Evolutionary conservation across 2,329 filamentous ascomycete species (phyloP).

Genomic region (Aureobasidium sp.): DNA sequence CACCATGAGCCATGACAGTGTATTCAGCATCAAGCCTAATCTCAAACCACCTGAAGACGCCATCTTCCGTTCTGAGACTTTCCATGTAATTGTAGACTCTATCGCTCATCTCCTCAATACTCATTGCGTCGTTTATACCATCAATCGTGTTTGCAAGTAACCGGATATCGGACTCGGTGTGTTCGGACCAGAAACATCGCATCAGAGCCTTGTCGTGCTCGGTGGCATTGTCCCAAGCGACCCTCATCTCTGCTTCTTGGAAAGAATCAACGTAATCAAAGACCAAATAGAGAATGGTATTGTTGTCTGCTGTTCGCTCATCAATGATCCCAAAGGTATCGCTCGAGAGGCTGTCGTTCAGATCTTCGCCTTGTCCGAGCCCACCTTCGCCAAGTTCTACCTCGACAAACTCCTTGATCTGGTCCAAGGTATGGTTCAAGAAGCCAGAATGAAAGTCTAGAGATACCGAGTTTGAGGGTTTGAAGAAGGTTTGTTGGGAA

Average conservation of each 20-base stretch:
- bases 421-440: not conserved
- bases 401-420: not conserved
- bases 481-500: not conserved
- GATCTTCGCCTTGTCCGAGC: not conserved
- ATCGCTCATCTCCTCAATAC: not conserved
- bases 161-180: not conserved
- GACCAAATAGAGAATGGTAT: not conserved
- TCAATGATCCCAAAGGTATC: not conserved
- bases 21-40: not conserved
- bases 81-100: not conserved
- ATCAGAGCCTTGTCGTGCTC: not conserved
- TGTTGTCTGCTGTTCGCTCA: not conserved
- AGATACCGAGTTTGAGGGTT: not conserved
- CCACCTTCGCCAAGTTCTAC: not conserved
- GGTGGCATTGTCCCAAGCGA: not conserved
- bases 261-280: not conserved
- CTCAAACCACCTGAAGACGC: not conserved
- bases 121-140: not conserved
- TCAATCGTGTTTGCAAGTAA: not conserved
- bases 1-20: not conserved
- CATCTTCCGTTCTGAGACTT: not conserved
- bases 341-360: not conserved
- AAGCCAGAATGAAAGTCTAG: not conserved
- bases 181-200: not conserved
- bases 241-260: not conserved